Evolutionary conservation across 192 early-diverging fungal species (phyloP), one percentile per base, ranked within the genome.

Genomic region (Gamsiella multidivaricata): DNA sequence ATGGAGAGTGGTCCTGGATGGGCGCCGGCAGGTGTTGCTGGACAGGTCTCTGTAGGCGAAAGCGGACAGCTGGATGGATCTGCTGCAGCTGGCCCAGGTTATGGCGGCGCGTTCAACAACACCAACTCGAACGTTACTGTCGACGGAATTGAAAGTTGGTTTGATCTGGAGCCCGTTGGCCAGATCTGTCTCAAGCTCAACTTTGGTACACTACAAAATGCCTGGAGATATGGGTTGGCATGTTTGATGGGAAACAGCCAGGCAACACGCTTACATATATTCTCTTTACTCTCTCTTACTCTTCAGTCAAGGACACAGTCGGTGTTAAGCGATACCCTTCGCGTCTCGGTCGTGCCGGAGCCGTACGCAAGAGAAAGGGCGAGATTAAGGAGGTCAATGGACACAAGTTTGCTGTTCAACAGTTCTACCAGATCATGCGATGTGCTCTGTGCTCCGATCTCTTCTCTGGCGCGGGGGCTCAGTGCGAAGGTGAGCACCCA

Each of bases 351-450:
- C 94, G 93, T 81, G 87, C 88, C 39, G 91, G 85, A 5, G 93
- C 93, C 20, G 88, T 93, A 46, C 90, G 93, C 52, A 91, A 92
- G 80, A 83, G 87, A 69, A 87, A 94, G 64, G 96, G 95, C 62
- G 88, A 93, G 20, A 88, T 94, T 33, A 91, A 87, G 17, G 95
- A 96, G 53, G 88, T 93, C 83, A 94, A 93, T 56, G 97, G 98
- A 5, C 98, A 99, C 75, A 92, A 97, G 75, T 98, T 99, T 82
- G 91, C 90, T 60, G 85, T 92, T 32, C 87, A 92, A 61, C 90
- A 91, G 54, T 97, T 95, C 42, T 98, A 97, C 83, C 94, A 96
- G 65, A 95, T 98, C 69, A 96, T 98, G 96, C 95, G 94, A 81
- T 99, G 98, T 81, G 96, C 97, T 7, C 80, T 95, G 9, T 99